Evolutionary conservation across 257 asterid genomes (phyloP), one percentile per base, ranked within the genome.

Genomic region (Lantana camara): DNA sequence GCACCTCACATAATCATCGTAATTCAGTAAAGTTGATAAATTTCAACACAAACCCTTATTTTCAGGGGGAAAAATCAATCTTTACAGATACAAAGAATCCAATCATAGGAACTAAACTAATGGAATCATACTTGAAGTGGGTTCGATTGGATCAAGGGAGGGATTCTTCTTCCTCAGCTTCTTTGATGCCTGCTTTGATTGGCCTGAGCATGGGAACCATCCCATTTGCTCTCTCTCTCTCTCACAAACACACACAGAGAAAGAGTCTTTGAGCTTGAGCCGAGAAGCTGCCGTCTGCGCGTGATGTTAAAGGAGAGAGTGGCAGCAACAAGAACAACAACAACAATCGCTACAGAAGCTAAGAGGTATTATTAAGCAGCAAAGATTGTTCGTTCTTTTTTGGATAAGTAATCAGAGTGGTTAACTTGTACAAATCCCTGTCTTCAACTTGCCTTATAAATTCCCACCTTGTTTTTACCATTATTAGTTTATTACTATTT

Each of bases 161-260:
- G 54, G 68, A 17, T 75, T 81, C 77, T 85, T 82, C 70, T 80
- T 75, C 69, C 68, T 72, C 76, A 42, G 68, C 74, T 61, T 77
- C 29, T 66, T 76, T 15, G 80, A 56, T 45, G 58, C 27, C 67
- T 70, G 74, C 60, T 76, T 85, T 17, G 91, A 82, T 65, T 78
- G 64, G 41, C 95, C 91, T 65, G 91, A 76, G 66, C 95, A 83
- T 46, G 81, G 89, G 79, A 83, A 86, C 91, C 95, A 86, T 57
- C 95, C 88, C 95, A 83, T 81, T 68, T 64, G 59, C 64, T 57
- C 72, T 46, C 64, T 49, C 73, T 56, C 66, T 52, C 67, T 57
- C 68, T 53, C 73, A 22, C 65, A 30, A 17, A 42, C 35, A 60
- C 66, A 41, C 40, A 60, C 53, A 23, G 21, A 7, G 10, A 32